phyloP scores from a whole-genome alignment of 257 asterid genomes.

The Buddleja alternifolia region DNA sequence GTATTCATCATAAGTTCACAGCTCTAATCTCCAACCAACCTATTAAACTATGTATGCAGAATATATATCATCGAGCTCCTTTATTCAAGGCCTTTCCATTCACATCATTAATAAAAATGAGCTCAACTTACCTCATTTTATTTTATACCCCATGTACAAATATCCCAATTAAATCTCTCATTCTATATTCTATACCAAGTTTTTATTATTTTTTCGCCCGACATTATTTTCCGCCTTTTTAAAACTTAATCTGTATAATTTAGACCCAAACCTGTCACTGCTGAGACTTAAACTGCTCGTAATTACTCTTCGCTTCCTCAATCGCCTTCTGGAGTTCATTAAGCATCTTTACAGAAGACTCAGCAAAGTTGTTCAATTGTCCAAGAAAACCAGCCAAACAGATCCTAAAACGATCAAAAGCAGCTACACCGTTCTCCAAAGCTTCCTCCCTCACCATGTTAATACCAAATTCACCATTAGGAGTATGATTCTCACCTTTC shows the following conservation, averaged over 20 bases:
- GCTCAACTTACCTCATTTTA: slow-evolving; percentile 2
- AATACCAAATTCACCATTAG: slow-evolving; percentile 29
- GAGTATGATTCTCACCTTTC: slow-evolving; percentile 38
- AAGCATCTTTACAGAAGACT: slow-evolving; percentile 66
- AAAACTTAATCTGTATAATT: slow-evolving; percentile 28
- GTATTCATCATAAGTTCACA: too few relatives aligned
- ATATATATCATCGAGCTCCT: too few relatives aligned
- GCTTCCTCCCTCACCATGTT: slow-evolving; percentile 42
- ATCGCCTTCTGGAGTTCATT: slow-evolving; percentile 57
- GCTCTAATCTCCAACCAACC: too few relatives aligned
- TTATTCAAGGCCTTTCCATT: too few relatives aligned
- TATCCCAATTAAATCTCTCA: not conserved
- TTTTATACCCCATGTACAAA: slow-evolving; percentile 29
- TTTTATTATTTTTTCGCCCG: slow-evolving; percentile 14
- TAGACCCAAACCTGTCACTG: slow-evolving; percentile 6
- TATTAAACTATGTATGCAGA: too few relatives aligned
- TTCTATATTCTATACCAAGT: slow-evolving; percentile 11
- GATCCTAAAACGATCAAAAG: slow-evolving; percentile 62
- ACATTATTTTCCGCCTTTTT: not conserved
- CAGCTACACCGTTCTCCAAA: slow-evolving; percentile 47
- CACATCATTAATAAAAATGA: too few relatives aligned
- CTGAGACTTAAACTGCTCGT: slow-evolving; percentile 45
- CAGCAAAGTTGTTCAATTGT: slow-evolving; percentile 63
- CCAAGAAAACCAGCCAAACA: slow-evolving; percentile 75
- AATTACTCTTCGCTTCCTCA: slow-evolving; percentile 59